Conservation (phyloP, 768 basidiomycete genomes). For the Suillus clintonianus region DNA sequence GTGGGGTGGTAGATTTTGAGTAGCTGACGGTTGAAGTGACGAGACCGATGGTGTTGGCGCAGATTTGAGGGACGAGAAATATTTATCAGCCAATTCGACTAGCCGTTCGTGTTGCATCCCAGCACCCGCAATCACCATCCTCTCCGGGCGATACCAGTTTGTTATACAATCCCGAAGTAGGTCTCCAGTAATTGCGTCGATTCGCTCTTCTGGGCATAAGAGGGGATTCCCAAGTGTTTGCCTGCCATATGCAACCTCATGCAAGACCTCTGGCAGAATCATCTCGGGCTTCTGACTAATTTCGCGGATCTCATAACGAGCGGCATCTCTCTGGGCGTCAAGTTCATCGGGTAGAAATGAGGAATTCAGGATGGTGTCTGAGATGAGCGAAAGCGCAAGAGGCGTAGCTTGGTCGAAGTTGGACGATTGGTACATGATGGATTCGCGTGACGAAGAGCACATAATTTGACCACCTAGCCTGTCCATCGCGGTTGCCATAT, state of each 20-base stretch:
- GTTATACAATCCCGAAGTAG: conserved; percentile 64
- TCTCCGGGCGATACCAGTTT: conserved; percentile 90
- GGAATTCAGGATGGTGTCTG: conserved; percentile 87
- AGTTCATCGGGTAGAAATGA: conserved; percentile 78
- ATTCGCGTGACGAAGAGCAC: conserved; percentile 88
- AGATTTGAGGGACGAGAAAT: conserved; percentile 71
- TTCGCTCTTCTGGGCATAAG: conserved; percentile 83
- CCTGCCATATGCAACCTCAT: conserved; percentile 78
- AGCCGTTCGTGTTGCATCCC: conserved; percentile 90
- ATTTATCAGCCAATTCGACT: conserved; percentile 80
- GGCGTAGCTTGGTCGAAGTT: conserved; percentile 85
- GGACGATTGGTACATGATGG: conserved; percentile 98
- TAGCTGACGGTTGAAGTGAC: conserved; percentile 29
- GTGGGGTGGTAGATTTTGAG: conserved; percentile 50
- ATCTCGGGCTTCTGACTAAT: conserved; percentile 88
- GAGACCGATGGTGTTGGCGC: conserved; percentile 23
- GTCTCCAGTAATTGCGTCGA: conserved; percentile 62
- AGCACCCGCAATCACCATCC: conserved; percentile 93
- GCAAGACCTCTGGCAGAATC: conserved; percentile 88
- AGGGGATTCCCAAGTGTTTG: conserved; percentile 88
- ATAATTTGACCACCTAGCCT: conserved; percentile 88
- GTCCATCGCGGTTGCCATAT: conserved; percentile 83
- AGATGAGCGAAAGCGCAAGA: conserved; percentile 81
- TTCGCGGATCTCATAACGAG: conserved; percentile 89
- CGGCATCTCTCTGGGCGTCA: conserved; percentile 80